phyloP scores from a whole-genome alignment of 257 asterid species.

The Solanum bukasovii region DNA sequence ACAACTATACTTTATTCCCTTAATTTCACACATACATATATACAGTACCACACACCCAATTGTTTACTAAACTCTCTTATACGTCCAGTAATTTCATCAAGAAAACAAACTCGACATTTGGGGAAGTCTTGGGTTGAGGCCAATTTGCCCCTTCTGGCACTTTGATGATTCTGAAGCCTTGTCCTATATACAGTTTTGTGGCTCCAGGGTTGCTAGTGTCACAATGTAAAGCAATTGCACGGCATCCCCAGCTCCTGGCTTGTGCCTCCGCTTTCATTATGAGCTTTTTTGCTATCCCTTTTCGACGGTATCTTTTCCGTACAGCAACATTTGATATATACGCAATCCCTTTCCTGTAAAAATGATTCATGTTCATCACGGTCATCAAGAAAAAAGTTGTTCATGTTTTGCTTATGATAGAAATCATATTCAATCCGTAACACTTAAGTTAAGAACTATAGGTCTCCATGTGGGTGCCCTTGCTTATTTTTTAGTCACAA shows the following conservation, averaged over 20 bases:
- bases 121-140: constrained; percentile 74
- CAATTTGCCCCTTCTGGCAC: constrained; percentile 74
- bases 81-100: constrained; percentile 72
- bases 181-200: constrained; percentile 39
- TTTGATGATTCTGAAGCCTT: constrained; percentile 52
- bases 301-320: constrained; percentile 52
- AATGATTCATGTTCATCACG: not conserved
- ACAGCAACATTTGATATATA: constrained; percentile 90
- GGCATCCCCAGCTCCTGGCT: constrained; percentile 85
- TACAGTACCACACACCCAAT: not conserved
- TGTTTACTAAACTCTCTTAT: not conserved
- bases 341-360: constrained; percentile 72
- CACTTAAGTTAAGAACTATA: not conserved
- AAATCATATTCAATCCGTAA: not conserved
- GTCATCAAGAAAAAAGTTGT: not conserved
- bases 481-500: not conserved
- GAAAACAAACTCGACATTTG: constrained; percentile 56
- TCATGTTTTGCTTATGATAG: not conserved
- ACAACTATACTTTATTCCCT: not conserved
- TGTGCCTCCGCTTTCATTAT: constrained; percentile 67
- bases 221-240: constrained; percentile 75
- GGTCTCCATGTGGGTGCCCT: not conserved
- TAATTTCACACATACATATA: not conserved
- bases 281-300: constrained; percentile 69
- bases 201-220: constrained; percentile 71